These are phyloP conservation scores for Phytophthora chlamydospora DNA, from an alignment of 352 stramenopile species.

Conservation along the genomic window DNA sequence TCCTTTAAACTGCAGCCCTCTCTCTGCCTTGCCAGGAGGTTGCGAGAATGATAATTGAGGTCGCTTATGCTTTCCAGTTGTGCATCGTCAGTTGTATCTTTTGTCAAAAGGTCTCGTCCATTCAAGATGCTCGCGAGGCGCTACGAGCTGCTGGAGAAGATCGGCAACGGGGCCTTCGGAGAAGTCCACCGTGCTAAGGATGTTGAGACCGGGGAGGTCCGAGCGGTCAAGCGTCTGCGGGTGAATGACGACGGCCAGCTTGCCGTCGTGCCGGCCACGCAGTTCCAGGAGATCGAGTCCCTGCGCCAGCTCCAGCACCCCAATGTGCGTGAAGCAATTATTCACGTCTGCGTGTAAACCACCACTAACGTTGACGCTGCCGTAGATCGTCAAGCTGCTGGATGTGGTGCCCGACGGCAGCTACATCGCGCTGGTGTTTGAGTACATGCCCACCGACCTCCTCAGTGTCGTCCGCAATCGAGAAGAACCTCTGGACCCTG, in stretches of 20 bases:
- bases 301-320: conserved; percentile 75
- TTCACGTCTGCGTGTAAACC: not conserved
- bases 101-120: conserved; percentile 8
- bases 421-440: conserved; percentile 70
- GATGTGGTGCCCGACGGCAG: conserved; percentile 64
- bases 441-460: conserved; percentile 73
- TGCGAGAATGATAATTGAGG: conserved; percentile 31
- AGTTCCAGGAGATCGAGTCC: conserved; percentile 81
- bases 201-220: conserved; percentile 41
- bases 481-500: conserved; percentile 37
- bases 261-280: conserved; percentile 50
- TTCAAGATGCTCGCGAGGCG: conserved; percentile 36
- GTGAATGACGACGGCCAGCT: conserved; percentile 56
- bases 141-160: conserved; percentile 70
- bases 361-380: not conserved
- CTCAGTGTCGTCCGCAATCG: conserved; percentile 60
- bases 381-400: conserved; percentile 68
- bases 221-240: conserved; percentile 69
- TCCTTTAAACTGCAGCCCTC: conserved; percentile 23
- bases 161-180: conserved; percentile 75
- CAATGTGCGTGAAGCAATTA: conserved; percentile 42
- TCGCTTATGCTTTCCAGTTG: conserved; percentile 15
- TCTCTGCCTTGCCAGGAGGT: conserved; percentile 9
- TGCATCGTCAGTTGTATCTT: conserved; percentile 10
- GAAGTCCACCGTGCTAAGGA: conserved; percentile 68